Evolutionary conservation across 2,329 filamentous ascomycete species (phyloP).

Genomic region (Neopestalotiopsis clavispora): DNA sequence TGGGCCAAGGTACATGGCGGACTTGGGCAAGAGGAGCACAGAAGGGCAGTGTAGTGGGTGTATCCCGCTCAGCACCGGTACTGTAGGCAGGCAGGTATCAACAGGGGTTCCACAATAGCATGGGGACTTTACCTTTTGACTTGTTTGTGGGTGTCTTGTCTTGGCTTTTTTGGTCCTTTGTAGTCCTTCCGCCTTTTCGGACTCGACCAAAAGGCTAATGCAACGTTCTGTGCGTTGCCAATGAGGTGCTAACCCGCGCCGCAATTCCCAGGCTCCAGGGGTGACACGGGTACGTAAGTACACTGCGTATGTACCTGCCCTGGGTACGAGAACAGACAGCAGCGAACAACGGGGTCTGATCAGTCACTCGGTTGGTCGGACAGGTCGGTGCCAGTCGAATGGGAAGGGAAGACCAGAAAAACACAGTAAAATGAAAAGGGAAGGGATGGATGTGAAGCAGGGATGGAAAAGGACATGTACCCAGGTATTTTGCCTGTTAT

Average conservation of each 20-base stretch:
- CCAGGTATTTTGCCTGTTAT: slow-evolving; percentile 16
- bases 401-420: neutral
- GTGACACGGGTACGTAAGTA: neutral
- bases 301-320: too few species aligned
- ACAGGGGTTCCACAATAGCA: slow-evolving; percentile 7
- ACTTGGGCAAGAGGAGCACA: neutral
- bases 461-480: slow-evolving; percentile 9
- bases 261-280: slow-evolving; percentile 17
- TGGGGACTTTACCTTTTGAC: neutral
- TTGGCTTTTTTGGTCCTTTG: neutral
- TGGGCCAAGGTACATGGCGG: neutral
- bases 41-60: neutral
- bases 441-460: slow-evolving; percentile 4
- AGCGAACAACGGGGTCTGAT: neutral
- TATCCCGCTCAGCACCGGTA: neutral
- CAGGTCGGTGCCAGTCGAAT: neutral
- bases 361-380: neutral
- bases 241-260: slow-evolving; percentile 16
- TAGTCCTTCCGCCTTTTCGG: slow-evolving; percentile 19
- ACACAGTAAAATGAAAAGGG: neutral
- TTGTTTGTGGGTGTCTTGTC: too few species aligned
- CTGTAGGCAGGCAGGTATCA: neutral
- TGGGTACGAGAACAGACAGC: neutral
- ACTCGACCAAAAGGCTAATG: slow-evolving; percentile 17
- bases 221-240: slow-evolving; percentile 17